Evolutionary conservation across 1,284 basidiomycete genomes (phyloP).

Genomic region (Cystobasidium sp.): DNA sequence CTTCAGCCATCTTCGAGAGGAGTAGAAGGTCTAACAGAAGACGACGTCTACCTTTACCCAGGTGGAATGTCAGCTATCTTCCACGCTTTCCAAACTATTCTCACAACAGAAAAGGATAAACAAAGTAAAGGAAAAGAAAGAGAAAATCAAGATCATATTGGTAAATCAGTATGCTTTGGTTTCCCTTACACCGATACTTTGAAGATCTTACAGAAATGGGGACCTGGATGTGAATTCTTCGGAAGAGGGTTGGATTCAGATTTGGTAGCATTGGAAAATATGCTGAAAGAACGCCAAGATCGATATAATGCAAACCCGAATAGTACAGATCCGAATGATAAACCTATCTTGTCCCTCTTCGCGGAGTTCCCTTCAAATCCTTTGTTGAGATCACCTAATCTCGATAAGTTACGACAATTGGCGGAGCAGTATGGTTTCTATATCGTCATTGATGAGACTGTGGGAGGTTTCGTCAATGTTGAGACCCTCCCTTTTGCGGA

Average conservation of each 20-base stretch:
- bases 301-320: conserved; percentile 55
- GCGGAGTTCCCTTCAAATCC: conserved; percentile 96
- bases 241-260: conserved; percentile 80
- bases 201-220: conserved; percentile 96
- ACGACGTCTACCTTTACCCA: conserved; percentile 85
- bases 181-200: conserved; percentile 98
- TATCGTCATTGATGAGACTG: conserved; percentile 91
- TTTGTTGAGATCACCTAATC: conserved; percentile 79
- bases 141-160: conserved; percentile 57
- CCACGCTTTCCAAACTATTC: conserved; percentile 74
- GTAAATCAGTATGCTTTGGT: conserved; percentile 91
- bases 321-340: conserved; percentile 51
- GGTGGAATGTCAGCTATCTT: conserved; percentile 94
- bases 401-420: conserved; percentile 75
- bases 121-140: conserved; percentile 20
- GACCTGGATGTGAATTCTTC: conserved; percentile 88
- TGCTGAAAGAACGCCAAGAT: conserved; percentile 62
- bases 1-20: conserved; percentile 49
- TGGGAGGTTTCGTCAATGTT: conserved; percentile 96
- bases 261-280: conserved; percentile 70
- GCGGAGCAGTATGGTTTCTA: conserved; percentile 89
- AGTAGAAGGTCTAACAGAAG: conserved; percentile 66
- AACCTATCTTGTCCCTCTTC: conserved; percentile 60
- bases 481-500: conserved; percentile 88
- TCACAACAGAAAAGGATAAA: conserved; percentile 48